Percentiles rank a stretch among this genome's conserved stretches.
phyloP scores from a whole-genome alignment of 2,329 filamentous ascomycete genomes.

The Ceratocystis cacaofunesta region DNA sequence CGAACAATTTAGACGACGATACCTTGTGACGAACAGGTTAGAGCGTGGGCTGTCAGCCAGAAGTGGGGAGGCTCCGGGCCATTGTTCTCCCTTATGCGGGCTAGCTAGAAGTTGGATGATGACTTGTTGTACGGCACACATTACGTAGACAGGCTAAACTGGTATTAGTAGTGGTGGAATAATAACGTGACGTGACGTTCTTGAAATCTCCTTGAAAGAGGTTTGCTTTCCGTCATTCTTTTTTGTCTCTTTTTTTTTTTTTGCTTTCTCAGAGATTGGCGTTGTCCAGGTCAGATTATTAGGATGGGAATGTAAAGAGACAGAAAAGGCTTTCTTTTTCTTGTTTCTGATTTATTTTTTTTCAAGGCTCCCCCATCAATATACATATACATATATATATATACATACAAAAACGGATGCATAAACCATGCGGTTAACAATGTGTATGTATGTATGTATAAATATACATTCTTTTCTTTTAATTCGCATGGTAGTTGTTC shows the following conservation, averaged over 20 bases:
- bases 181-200: background rate
- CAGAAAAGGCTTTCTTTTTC: background rate
- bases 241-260: background rate
- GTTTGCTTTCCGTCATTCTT: background rate
- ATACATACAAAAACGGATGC: background rate
- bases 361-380: background rate
- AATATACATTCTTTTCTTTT: background rate
- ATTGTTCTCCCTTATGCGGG: background rate
- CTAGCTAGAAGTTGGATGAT: background rate
- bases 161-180: background rate
- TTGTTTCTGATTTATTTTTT: background rate
- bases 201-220: too few relatives aligned
- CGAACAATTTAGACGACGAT: conserved; percentile 63
- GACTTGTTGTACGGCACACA: background rate
- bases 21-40: conserved; percentile 30
- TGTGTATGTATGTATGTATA: background rate
- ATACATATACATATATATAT: background rate
- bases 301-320: background rate
- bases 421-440: too few relatives aligned
- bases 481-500: too few relatives aligned
- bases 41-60: too few relatives aligned
- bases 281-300: background rate
- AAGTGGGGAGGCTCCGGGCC: background rate
- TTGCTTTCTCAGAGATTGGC: background rate
- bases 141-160: background rate